Base-by-base conservation (phyloP, 495 filamentous ascomycete species). In the Penicillium manginii region DNA sequence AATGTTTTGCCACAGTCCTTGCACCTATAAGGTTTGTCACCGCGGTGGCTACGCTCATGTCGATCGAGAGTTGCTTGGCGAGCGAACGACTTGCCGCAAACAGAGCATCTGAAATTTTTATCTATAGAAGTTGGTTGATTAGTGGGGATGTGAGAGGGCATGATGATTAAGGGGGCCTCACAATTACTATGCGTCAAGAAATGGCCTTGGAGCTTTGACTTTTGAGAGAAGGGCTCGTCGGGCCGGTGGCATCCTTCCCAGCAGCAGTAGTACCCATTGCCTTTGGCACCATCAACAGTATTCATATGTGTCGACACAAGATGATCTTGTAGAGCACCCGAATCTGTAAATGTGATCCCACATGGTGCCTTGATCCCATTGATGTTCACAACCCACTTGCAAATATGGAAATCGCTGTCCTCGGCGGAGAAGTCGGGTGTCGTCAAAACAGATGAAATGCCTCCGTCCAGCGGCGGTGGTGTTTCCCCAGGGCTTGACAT, bases 21-120 rank as follows among this genome's bases (percentile, higher is more conserved):
- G 59, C 80, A 83, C 26, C 63, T 73, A 52, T 76, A 81, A 0
- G 79, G 80, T 59, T 81, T 83, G 57, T 83, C 80, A 18, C 78
- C 77, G 0, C 79, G 79, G 53, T 83, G 80, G n/a, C 77, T 81
- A n/a, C 80, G 79, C 63, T 78, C 76, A 45, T 83, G 80, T 29
- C 78, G 72, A 40, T 79, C 78, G 49, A 82, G 58, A 22, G 78
- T 79, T 11, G 77, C 77, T 55, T 76, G 74, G 19, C 79, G 71
- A 19, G 78, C 77, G 50, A 81, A 83, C 2, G 68, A 49, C 56
- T 82, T 81, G 2, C 75, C 75, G 55, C 80, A 82, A 9, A 79
- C 76, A 22, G 69, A 69, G 64, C 78, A 80, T 45, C 61, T 65
- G 58, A 79, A 80, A 42, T 73, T 79, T 58, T 80, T 80, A 40